Evolutionary conservation across 257 asterid genomes (phyloP), one percentile per base, ranked within the genome.

Genomic region (Paraleonurus japonicus): DNA sequence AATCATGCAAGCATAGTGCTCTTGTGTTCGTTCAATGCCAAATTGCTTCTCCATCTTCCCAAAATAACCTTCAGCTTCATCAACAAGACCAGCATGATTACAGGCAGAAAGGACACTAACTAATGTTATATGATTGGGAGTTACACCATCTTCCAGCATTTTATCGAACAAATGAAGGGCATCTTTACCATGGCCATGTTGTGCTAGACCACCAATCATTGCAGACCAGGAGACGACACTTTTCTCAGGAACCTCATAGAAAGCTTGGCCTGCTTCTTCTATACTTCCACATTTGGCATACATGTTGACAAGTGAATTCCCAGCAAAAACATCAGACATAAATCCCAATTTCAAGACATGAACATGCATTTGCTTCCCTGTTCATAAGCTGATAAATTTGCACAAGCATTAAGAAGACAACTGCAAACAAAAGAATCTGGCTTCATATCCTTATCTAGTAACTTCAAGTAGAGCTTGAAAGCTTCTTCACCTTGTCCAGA

Each of bases 1-100:
- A 62, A 90, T 83, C 96, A 88, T 85, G 87, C 97, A 90, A 51
- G 97, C 92, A 59, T 85, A 90, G 75, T 88, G 97, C 81, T 90
- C 97, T 72, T 78, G 87, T 3, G 85, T 84, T 12, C 87, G 89
- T 72, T 88, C 85, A 45, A 88, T 79, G 16, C 89, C 87, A 58
- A 83, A 87, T 37, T 57, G 58, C 68, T 76, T 80, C 72, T 72
- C 75, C 96, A 90, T 88, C 13, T 78, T 75, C 61, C 81, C 81
- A 27, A 90, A 90, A 57, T 84, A 84, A 66, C 65, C 27, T 63
- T 79, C 82, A 47, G 95, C 97, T 70, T 88, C 96, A 7, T 81
- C 59, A 39, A 90, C 86, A 26, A 90, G 75, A 74, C 97, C 97
- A 33, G 90, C 86, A 58, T 90, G 96, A 75, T 87, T 89, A 67